Evolutionary conservation across 352 stramenopile species (phyloP), one percentile per base, ranked within the genome.

Genomic region (Elongisporangium anandrum): DNA sequence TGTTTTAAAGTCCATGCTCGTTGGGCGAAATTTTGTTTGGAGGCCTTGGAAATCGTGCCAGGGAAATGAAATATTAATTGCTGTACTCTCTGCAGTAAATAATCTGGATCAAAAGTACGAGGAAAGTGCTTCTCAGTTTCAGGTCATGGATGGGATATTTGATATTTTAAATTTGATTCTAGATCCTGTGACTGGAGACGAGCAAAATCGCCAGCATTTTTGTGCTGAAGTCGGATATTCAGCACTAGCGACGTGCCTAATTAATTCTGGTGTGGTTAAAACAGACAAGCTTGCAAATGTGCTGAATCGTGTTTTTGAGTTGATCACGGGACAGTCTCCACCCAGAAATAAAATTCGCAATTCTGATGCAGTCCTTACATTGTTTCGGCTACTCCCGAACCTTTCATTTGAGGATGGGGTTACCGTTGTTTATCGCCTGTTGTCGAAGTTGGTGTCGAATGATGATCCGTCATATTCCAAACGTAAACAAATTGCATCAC

Each of bases 61-160:
- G 53, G 83, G 78, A 8, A 70, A 86, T 38, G 79, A 88, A 57
- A 83, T 79, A 4, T 49, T 92, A 10, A 57, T 89, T 23, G 72
- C 83, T 12, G 45, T 89, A 8, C 34, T 92, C 19, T 90, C 80
- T 4, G 85, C 83, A 2, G 55, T 90, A 23, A 66, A 81, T 12
- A 38, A 73, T 15, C 20, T 68, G 45, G 55, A 69, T 16, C 24
- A 52, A 3, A 41, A 54, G 4, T 59, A 60, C 45, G 68, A 77
- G 6, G 60, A 64, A 5, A 41, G 50, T 29, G 62, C 63, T n/a
- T 19, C 12, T 16, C 15, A 34, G 0, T 84, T 85, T 23, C 39
- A 64, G 15, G 65, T 87, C 26, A 75, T 91, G 62, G 74, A 89
- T 29, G 45, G 68, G 2, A 66, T 88, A n/a, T 26, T 93, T 4